Evolutionary conservation across 176 grass and related monocot species (phyloP), one percentile per base, ranked within the genome.

Genomic region (Oryza meyeriana): DNA sequence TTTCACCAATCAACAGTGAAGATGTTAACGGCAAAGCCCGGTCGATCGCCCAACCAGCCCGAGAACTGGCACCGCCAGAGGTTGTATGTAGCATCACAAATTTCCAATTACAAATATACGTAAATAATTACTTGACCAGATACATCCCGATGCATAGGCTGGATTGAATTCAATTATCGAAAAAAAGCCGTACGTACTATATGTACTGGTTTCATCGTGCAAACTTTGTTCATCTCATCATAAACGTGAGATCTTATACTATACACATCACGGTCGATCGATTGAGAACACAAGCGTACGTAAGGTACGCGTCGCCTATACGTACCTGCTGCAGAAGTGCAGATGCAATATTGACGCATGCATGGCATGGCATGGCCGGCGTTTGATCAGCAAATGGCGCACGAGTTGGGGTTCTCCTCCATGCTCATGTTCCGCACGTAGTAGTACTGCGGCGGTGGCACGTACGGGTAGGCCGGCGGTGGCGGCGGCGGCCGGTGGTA

Each of bases 371-470:
- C 14, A 36, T 6, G 55, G 0, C 4, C n/a, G 0, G 12, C 0
- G 0, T 10, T 88, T 72, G 8, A 59, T 59, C 55, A 95, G 47
- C 61, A 92, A 26, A 97, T 97, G 73, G 30, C 50, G 77, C 94
- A 97, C 1, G 88, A 85, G 87, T 97, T 94, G 0, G 94, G 94
- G 82, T 97, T 97, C 80, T 97, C 94, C 62, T 97, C 92, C 66
- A 86, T 85, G 78, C 90, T 94, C 83, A 86, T 86, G 83, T 90
- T 86, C 2, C 85, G 81, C 8, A 83, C 47, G 79, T 92, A 94
- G 47, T 88, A 89, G 64, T 90, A 72, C 29, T 36, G 78, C 7
- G 79, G 90, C 25, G 77, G 59, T 44, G 69, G 75, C 39, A 69
- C 20, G 61, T 87, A 83, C 18, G 85, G 70, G 66, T 91, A 84